A percentile compares a stretch with the other conserved stretches of the same genome.
These are phyloP conservation scores for Xylariaceae sp. DNA, from an alignment of 2,329 filamentous ascomycete species.

Conservation along the genomic window DNA sequence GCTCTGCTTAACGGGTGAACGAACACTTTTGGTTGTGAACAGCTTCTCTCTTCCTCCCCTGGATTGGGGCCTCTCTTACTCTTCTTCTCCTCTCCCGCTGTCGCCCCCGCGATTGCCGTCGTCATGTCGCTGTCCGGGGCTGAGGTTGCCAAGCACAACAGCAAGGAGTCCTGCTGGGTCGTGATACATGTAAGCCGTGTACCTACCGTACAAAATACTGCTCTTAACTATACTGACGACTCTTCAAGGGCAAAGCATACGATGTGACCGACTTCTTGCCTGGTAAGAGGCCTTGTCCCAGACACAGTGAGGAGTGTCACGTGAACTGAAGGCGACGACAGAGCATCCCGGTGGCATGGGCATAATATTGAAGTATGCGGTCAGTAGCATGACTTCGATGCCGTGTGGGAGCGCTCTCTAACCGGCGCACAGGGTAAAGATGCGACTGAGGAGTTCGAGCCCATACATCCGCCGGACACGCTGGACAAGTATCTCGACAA, in stretches of 20 bases:
- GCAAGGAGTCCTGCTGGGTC: slow-evolving; percentile 81
- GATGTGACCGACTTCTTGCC: slow-evolving; percentile 87
- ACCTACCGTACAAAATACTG: too few species aligned
- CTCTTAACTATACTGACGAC: too few species aligned
- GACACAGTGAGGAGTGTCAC: too few species aligned
- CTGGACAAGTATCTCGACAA: slow-evolving; percentile 75
- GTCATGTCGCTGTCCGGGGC: too few species aligned
- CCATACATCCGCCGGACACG: slow-evolving; percentile 81
- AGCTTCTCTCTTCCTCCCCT: too few species aligned
- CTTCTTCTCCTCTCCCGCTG: too few species aligned
- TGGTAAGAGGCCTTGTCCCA: too few species aligned
- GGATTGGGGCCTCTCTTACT: too few species aligned
- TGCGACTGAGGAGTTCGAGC: slow-evolving; percentile 85
- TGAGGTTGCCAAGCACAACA: slow-evolving; percentile 64
- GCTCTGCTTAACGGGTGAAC: too few species aligned
- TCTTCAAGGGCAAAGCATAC: slow-evolving; percentile 78
- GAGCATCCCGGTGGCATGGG: slow-evolving; percentile 85
- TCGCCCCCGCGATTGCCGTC: too few species aligned
- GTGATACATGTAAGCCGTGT: slow-evolving; percentile 80
- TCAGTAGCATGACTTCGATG: slow-evolving; percentile 31
- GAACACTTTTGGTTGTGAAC: too few species aligned
- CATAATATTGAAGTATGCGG: slow-evolving; percentile 93
- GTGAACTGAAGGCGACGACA: slow-evolving; percentile 49
- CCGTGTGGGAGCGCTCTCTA: too few species aligned
- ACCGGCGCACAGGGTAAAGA: slow-evolving; percentile 73